A percentile compares a stretch with the other conserved stretches of the same genome.
These are phyloP conservation scores for Psilocybe sp. DNA, from an alignment of 768 basidiomycete species.

Conservation along the genomic window DNA sequence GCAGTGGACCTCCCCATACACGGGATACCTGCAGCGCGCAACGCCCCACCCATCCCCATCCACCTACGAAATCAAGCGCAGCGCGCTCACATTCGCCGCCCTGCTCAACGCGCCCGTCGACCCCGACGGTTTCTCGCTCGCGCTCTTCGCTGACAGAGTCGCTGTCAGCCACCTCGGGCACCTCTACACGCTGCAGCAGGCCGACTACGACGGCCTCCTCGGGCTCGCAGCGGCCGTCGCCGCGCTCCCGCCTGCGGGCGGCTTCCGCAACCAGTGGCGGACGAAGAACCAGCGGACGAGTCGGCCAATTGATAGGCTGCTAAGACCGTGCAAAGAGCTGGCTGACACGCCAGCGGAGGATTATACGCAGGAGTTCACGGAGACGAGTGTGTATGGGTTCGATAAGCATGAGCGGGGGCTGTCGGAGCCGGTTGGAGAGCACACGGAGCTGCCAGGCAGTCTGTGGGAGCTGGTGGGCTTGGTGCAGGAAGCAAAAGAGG, in stretches of 20 bases:
- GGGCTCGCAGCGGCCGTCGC: constrained; percentile 1
- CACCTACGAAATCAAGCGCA: constrained; percentile 1
- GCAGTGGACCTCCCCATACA: constrained; percentile 8
- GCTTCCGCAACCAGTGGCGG: constrained; percentile 11
- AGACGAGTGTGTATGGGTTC: constrained; percentile 13
- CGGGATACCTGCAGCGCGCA: constrained; percentile 6
- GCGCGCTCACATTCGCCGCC: neutral
- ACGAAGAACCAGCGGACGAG: constrained; percentile 8
- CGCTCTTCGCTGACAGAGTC: constrained; percentile 7
- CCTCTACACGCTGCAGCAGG: neutral
- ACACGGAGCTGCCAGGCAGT: constrained; percentile 3
- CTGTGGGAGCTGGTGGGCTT: constrained; percentile 12
- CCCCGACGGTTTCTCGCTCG: constrained; percentile 8
- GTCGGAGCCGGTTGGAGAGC: constrained; percentile 2
- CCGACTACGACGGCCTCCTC: constrained; percentile 9
- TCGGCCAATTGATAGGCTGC: constrained; percentile 11
- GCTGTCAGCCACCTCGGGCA: constrained; percentile 5
- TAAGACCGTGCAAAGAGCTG: neutral
- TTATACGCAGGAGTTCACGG: constrained; percentile 8
- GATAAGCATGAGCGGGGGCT: constrained; percentile 6
- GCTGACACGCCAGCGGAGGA: constrained; percentile 1
- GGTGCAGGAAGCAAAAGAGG: constrained; percentile 6
- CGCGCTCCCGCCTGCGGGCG: constrained; percentile 6
- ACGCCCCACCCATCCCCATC: constrained; percentile 2
- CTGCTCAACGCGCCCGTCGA: constrained; percentile 5